Base-by-base conservation (phyloP, 208 protist genomes). In the Leishmania aethiopica region DNA sequence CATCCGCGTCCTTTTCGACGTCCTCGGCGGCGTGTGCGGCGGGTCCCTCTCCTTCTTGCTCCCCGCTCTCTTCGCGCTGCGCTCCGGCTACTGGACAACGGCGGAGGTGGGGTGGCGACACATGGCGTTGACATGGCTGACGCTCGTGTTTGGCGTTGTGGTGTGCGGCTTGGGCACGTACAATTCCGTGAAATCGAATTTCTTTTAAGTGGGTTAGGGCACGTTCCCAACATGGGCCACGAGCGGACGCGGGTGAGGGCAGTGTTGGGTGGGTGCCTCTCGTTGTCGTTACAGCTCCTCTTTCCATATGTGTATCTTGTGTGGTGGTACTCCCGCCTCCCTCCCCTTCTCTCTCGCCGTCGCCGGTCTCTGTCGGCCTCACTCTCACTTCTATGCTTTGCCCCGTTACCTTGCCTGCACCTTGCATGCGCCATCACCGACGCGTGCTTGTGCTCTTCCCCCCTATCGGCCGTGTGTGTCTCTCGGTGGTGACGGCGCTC, bases 1-100 rank as follows among this genome's bases (percentile, higher is more conserved):
- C 84, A 91, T 97, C 59, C 84, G 87, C 67, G 81, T 96, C 28
- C 84, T 97, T 25, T 95, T 97, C 74, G 89, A 92, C 78, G 11
- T 97, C 7, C 86, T 97, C 17, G 94, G 94, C 51, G 94, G 93
- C 22, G 79, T 95, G 53, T 95, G 92, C 74, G 92, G 91, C 25
- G 87, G 92, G 69, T 88, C 88, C 13, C 85, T 97, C 15, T 93
- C 86, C 47, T 96, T 96, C 73, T 37, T 97, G n/a, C 83, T 95
- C 35, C 94, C 94, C 42, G 92, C 89, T 10, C 77, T 93, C 32
- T 96, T 97, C 70, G 90, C 90, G 28, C 77, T 96, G 28, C 86
- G 88, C 49, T 90, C 86, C 15, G 90, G 86, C 15, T 79, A 84
- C 62, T 95, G 89, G 89, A 84, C 86, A 55, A 66, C 75, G 35